These are phyloP conservation scores for Stagonosporopsis cucurbitacearum DNA, from an alignment of 2,329 filamentous ascomycete genomes.

Conservation along the genomic window DNA sequence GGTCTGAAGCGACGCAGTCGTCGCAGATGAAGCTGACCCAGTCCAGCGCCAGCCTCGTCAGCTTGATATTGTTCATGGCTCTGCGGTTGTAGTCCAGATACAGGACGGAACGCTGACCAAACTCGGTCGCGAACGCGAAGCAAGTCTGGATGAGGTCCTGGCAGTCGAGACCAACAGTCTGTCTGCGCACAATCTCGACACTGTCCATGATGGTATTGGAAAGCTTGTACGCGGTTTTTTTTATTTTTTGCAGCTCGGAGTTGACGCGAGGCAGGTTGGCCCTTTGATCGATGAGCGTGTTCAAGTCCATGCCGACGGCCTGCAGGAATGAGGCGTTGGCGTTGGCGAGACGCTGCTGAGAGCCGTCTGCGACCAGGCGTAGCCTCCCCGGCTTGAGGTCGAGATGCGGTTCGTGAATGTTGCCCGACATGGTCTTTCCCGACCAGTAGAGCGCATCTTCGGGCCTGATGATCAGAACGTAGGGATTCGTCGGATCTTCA, in stretches of 20 bases:
- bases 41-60: constrained; percentile 90
- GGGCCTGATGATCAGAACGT: constrained; percentile 83
- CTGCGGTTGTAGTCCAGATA: constrained; percentile 96
- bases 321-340: constrained; percentile 81
- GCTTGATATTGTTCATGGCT: constrained; percentile 95
- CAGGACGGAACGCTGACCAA: constrained; percentile 89
- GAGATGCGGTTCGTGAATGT: constrained; percentile 77
- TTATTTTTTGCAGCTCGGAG: constrained; percentile 87
- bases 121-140: constrained; percentile 98
- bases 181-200: constrained; percentile 87
- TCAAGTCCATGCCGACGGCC: constrained; percentile 81
- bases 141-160: constrained; percentile 97
- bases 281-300: constrained; percentile 87
- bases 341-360: constrained; percentile 76
- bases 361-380: constrained; percentile 86
- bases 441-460: constrained; percentile 83
- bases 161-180: constrained; percentile 83
- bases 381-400: constrained; percentile 88
- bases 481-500: constrained; percentile 80
- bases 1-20: constrained; percentile 90
- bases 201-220: constrained; percentile 99
- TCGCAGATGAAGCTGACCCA: constrained; percentile 99
- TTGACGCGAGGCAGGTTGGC: constrained; percentile 95
- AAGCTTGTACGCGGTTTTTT: constrained; percentile 93
- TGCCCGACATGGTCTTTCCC: constrained; percentile 73